Evolutionary conservation across 257 asterid genomes (phyloP), one percentile per base, ranked within the genome.

Genomic region (Primulina huaijiensis): DNA sequence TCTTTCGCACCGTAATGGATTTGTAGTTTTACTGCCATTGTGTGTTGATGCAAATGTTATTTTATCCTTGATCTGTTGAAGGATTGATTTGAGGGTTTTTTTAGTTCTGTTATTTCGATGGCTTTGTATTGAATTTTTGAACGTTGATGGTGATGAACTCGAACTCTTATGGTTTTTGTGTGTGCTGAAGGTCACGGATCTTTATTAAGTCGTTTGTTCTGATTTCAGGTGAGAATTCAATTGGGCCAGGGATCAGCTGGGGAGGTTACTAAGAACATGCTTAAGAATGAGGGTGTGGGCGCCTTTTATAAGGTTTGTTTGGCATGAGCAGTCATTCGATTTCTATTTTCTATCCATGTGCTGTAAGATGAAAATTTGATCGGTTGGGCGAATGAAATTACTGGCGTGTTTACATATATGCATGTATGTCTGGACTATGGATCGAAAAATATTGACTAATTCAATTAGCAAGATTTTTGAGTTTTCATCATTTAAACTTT

Each of bases 231-330:
- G 80, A 86, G 99, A 79, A 93, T 93, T 65, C 99, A 93, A 75
- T 77, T 93, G 88, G 97, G 99, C 16, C 96, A 93, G 74, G 99
- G 99, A 72, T 93, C 97, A 70, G 99, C 96, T 2, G 88, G 14
- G 14, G 78, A 58, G 5, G 91, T 93, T 63, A 77, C 99, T 8
- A 82, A 60, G 73, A 86, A 17, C 78, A 90, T 93, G 99, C 82
- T 93, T 34, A 87, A 87, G 67, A 90, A 90, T 64, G 92, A 93
- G 35, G 99, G 97, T 5, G 2, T 85, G 40, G 92, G 94, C 71
- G 96, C 96, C 63, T 89, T 93, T 69, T 93, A 93, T 86, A 90
- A 93, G 89, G 99, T 93, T 73, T 33, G 90, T 80, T 62, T 35
- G 58, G 14, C 67, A 7, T 1, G 20, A 53, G 17, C 31, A 17